These are phyloP conservation scores for Suillus luteus DNA, from an alignment of 768 basidiomycete species.

Conservation along the genomic window DNA sequence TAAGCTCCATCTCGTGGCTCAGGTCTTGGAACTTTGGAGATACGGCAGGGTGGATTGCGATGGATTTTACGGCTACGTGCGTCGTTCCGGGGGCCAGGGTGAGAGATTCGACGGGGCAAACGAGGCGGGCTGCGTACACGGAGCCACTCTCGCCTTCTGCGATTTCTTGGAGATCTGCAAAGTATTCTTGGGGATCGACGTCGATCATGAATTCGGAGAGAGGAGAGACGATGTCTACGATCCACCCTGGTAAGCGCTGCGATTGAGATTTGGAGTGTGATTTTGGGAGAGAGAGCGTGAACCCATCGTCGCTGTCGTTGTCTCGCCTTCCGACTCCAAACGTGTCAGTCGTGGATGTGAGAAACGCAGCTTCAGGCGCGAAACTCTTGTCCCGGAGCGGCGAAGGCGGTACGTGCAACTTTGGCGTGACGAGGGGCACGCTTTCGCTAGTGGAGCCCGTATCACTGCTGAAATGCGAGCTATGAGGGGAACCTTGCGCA, in stretches of 20 bases:
- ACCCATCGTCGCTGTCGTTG: constrained; percentile 13
- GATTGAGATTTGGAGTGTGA: constrained; percentile 38
- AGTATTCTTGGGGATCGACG: constrained; percentile 63
- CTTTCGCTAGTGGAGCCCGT: constrained; percentile 36
- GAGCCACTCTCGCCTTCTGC: constrained; percentile 84
- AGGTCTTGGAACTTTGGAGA: constrained; percentile 67
- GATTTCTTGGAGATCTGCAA: constrained; percentile 71
- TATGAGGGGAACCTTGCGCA: constrained; percentile 46
- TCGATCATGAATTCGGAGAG: constrained; percentile 65
- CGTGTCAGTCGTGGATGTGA: constrained; percentile 38
- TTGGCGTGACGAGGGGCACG: constrained; percentile 22
- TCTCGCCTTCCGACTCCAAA: constrained; percentile 43
- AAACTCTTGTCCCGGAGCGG: constrained; percentile 18
- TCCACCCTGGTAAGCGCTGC: constrained; percentile 62
- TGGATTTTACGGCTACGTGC: constrained; percentile 71
- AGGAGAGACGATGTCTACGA: constrained; percentile 58
- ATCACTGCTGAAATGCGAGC: constrained; percentile 47
- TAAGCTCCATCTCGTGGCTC: constrained; percentile 57
- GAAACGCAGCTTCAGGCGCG: constrained; percentile 27
- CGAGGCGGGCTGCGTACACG: constrained; percentile 51
- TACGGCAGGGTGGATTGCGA: constrained; percentile 34
- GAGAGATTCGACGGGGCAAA: constrained; percentile 18
- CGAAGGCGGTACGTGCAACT: constrained; percentile 25
- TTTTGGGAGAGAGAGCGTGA: constrained; percentile 29
- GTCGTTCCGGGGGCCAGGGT: constrained; percentile 30